Base-by-base conservation (phyloP, 352 stramenopile genomes). In the Thraustochytrium sp. region DNA sequence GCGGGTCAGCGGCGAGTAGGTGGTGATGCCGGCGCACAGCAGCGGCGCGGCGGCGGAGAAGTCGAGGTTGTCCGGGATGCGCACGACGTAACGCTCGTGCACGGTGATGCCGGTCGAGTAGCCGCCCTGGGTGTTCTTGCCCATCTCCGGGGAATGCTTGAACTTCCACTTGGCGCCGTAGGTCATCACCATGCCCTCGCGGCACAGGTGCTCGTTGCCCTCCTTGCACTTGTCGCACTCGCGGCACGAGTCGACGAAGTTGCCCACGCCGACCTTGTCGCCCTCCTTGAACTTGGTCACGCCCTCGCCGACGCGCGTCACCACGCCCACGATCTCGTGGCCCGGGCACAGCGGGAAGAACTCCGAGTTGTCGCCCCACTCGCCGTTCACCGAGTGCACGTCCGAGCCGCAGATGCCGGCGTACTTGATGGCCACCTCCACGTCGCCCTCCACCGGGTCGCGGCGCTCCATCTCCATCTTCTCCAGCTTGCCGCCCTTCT, bases 1-100 rank as follows among this genome's bases (percentile, higher is more conserved):
- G 77, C 91, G 88, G 86, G 89, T 91, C 73, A 95, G 77, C 5
- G 92, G 92, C 40, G 88, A 91, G 87, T 89, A 96, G 42, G 89
- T 90, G 0, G 92, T 96, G 73, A 96, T 90, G 26, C 93, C 93
- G 4, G 93, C 92, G 85, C 93, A 97, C 46, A 97, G 85, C 55
- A 96, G 75, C 37, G 90, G 89, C 0, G 89, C 91, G 0, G 88
- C 89, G 26, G 75, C 87, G 29, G 89, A 86, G 42, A 91, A 89
- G n/a, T 87, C 84, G 48, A 95, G 88, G 72, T 85, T 88, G 0
- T 93, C 88, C 0, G 92, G 92, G 88, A 96, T 92, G 73, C 84
- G 78, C 65, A 96, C 90, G 0, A 90, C 89, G 85, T 91, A 94
- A 31, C 86, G 68, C 68, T 89, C 73, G 72, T 88, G 49, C 5